Evolutionary conservation across 1,284 basidiomycete species (phyloP), one percentile per base, ranked within the genome.

Genomic region (Trichosporon asahii): DNA sequence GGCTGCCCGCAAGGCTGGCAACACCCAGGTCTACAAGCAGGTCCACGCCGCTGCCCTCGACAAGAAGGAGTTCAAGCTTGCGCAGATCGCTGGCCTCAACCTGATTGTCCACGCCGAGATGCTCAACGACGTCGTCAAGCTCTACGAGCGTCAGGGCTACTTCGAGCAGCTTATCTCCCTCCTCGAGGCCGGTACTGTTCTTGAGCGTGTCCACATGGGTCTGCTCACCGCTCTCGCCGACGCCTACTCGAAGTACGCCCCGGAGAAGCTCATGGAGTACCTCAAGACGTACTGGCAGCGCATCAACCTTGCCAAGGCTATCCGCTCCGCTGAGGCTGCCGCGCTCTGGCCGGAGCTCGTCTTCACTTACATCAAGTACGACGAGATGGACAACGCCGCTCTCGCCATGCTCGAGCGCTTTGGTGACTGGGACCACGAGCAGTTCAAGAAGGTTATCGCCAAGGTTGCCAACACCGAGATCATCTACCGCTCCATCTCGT

Each of bases 1-100:
- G 84, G 97, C 96, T 74, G 97, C 97, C 21, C 88, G 97, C 74
- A 99, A 99, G 84, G 97, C 97, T 21, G 97, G 97, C 35, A 99
- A 99, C 83, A 99, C 97, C 11, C 94, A 97, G 91, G 97, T 99
- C n/a, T 99, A 97, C 97, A 98, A 98, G 85, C 97, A 99, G 84
- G 97, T 99, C 71, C 96, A 99, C 77, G 93, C 95, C 25, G 97
- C 97, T 53, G 99, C 97, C 85, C 90, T 99, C 68, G 95, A 97
- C 86, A 98, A 98, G 86, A 86, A 89, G 74, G 97, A 99, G 82
- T 99, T 98, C 89, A 92, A 94, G 76, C 84, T 98, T 79, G 95
- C 97, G 21, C 95, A 99, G 88, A 98, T 99, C 79, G 97, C 95
- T 83, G 95, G 95, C 88, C 89, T 98, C 74, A 94, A 98, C 83